Evolutionary conservation across 129 eudicot species (phyloP).

Genomic region (Lactuca saligna): DNA sequence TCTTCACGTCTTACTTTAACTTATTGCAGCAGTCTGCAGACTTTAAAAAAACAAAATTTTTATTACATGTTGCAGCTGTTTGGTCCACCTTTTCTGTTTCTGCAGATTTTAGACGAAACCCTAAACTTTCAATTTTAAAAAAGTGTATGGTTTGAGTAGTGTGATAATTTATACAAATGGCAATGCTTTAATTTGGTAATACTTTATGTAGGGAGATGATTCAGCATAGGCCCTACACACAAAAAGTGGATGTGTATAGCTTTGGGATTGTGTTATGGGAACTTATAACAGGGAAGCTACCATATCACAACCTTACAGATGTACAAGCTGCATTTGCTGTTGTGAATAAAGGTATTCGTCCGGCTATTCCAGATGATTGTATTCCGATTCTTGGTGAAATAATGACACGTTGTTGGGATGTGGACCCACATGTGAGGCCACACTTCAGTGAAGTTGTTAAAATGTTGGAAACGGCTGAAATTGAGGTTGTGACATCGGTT

Average conservation of each 20-base stretch:
- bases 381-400: constrained; percentile 66
- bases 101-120: no score
- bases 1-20: no score
- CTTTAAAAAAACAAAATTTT: no score
- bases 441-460: constrained; percentile 60
- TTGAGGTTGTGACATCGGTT: constrained; percentile 71
- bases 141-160: no score
- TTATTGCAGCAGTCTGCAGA: no score
- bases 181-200: no score
- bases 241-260: constrained; percentile 83
- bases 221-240: constrained; percentile 82
- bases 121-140: neutral
- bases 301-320: constrained; percentile 78
- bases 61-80: no score
- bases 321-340: constrained; percentile 87
- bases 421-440: constrained; percentile 66
- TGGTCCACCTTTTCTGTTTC: no score
- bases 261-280: constrained; percentile 89
- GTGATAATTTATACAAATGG: no score
- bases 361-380: constrained; percentile 65
- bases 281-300: constrained; percentile 78
- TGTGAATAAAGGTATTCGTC: constrained; percentile 81
- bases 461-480: constrained; percentile 81
- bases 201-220: constrained; percentile 70
- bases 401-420: constrained; percentile 88